phyloP scores from a whole-genome alignment of 2,329 filamentous ascomycete genomes.

The Fonsecaea erecta region DNA sequence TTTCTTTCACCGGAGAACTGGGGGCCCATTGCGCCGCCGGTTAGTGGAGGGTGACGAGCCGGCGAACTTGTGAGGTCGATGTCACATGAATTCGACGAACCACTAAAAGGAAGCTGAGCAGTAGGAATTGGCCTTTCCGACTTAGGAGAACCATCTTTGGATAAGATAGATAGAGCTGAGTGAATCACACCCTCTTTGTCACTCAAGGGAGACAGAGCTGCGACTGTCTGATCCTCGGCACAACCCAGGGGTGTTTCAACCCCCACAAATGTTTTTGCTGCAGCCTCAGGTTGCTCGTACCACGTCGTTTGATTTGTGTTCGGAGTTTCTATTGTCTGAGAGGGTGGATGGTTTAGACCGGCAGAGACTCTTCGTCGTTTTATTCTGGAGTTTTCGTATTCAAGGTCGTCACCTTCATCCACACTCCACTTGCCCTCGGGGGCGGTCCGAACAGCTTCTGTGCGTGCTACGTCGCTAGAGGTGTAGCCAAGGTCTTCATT shows the following conservation, averaged over 20 bases:
- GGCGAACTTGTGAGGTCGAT: slow-evolving; percentile 2
- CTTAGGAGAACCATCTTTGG: background rate
- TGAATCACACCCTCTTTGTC: background rate
- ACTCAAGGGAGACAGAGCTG: background rate
- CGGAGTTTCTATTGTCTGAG: background rate
- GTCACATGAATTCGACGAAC: slow-evolving; percentile 1
- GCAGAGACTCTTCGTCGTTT: slow-evolving; percentile 31
- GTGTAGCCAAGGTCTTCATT: too few relatives aligned
- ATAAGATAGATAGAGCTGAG: background rate
- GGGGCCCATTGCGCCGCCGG: background rate
- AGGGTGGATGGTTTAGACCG: slow-evolving; percentile 2
- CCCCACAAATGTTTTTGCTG: slow-evolving; percentile 10
- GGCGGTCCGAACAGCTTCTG: background rate
- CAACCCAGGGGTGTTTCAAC: background rate
- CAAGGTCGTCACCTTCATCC: slow-evolving; percentile 10
- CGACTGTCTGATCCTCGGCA: background rate
- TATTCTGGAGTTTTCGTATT: slow-evolving; percentile 23
- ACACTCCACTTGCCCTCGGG: background rate
- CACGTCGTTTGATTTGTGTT: slow-evolving; percentile 10
- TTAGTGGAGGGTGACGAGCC: background rate
- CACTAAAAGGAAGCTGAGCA: background rate
- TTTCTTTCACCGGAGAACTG: slow-evolving; percentile 5
- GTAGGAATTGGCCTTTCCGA: background rate
- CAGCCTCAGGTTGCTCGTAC: slow-evolving; percentile 24
- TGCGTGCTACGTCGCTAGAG: background rate